Percentiles rank a stretch among this genome's conserved stretches.
Evolutionary conservation across 2,329 filamentous ascomycete genomes (phyloP).

Genomic region (Venturia pyrina): DNA sequence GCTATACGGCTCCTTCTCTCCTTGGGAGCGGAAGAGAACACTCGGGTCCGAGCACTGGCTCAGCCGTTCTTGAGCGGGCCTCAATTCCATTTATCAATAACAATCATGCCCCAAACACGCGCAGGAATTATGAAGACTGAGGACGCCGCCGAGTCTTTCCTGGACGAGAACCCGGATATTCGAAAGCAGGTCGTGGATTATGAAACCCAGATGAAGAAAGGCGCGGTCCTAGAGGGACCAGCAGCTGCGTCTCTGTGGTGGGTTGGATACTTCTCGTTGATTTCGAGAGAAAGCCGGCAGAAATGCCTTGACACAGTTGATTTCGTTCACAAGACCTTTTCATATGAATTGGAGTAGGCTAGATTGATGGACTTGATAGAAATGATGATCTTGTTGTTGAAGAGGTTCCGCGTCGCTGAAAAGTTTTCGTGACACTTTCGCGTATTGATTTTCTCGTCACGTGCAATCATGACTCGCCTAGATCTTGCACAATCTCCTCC

Average conservation of each 20-base stretch:
- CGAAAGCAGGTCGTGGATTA: constrained; percentile 8
- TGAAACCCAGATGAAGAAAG: constrained; percentile 8
- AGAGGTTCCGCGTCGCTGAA: neutral
- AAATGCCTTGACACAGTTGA: constrained; percentile 9
- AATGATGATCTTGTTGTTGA: neutral
- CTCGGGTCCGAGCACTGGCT: constrained; percentile 16
- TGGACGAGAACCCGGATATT: constrained; percentile 11
- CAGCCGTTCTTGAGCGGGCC: constrained; percentile 16
- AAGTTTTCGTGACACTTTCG: neutral
- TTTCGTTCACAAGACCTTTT: constrained; percentile 5
- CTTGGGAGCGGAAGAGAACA: constrained; percentile 15
- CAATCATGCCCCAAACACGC: constrained; percentile 10
- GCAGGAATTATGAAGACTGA: constrained; percentile 14
- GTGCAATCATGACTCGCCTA: neutral
- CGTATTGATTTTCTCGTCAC: neutral
- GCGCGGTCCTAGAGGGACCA: constrained; percentile 12
- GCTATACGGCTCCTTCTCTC: constrained; percentile 15
- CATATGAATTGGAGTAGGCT: neutral
- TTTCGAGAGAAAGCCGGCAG: constrained; percentile 11
- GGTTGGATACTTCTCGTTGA: constrained; percentile 13
- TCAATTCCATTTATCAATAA: constrained; percentile 13
- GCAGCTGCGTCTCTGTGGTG: constrained; percentile 7
- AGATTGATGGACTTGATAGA: neutral
- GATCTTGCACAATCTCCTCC: too few species aligned
- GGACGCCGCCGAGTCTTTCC: constrained; percentile 11